These are phyloP conservation scores for Aspergillus persii DNA, from an alignment of 2,329 filamentous ascomycete species.

Conservation along the genomic window DNA sequence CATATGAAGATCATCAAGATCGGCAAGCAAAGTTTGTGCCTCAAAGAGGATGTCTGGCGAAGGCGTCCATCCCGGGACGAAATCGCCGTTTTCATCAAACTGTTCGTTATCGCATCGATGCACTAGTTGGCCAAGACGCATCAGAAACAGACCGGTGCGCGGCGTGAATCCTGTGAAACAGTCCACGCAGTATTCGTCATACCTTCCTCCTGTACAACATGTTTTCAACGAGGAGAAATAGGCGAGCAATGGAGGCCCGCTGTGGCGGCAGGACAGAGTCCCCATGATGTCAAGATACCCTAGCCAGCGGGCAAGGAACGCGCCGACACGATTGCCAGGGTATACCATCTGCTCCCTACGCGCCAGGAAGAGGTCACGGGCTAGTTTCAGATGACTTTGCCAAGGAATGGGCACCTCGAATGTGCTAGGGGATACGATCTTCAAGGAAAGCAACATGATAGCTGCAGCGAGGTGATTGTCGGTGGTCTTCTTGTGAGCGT, in stretches of 20 bases:
- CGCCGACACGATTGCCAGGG: conserved; percentile 58
- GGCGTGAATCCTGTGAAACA: conserved; percentile 79
- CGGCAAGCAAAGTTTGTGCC: conserved; percentile 59
- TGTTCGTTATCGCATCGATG: conserved; percentile 66
- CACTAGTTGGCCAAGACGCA: conserved; percentile 69
- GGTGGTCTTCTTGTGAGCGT: conserved; percentile 62
- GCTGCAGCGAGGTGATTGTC: conserved; percentile 75
- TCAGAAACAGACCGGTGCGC: conserved; percentile 67
- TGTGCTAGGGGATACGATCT: conserved; percentile 77
- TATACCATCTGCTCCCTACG: conserved; percentile 58
- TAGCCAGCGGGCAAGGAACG: conserved; percentile 79
- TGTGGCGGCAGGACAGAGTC: conserved; percentile 61
- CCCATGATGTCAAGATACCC: conserved; percentile 80
- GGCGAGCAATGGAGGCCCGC: conserved; percentile 52
- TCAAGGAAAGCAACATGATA: conserved; percentile 79
- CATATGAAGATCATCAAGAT: conserved; percentile 58
- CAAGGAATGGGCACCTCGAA: conserved; percentile 79
- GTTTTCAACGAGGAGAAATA: conserved; percentile 46
- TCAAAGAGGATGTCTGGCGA: conserved; percentile 52
- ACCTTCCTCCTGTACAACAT: conserved; percentile 53
- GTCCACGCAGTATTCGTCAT: conserved; percentile 69
- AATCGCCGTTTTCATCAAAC: conserved; percentile 54
- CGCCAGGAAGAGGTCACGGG: conserved; percentile 70
- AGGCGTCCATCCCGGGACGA: conserved; percentile 59
- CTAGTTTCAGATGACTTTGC: conserved; percentile 75